Percentiles rank a stretch among this genome's conserved stretches.
Conservation (phyloP, 1,284 basidiomycete genomes). For the Omphalotus olearius region DNA sequence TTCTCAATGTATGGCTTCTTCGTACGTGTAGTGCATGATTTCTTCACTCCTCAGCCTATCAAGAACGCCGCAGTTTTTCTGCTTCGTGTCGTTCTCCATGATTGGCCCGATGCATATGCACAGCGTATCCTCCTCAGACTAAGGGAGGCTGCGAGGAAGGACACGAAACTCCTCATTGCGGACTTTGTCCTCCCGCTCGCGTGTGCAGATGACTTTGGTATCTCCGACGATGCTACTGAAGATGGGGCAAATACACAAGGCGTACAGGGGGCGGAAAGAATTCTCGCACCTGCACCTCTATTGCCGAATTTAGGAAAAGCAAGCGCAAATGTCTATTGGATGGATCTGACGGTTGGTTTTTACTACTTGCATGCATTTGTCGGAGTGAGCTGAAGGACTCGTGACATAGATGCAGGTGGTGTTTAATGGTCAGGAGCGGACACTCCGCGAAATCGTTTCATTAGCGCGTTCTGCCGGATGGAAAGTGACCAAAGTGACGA, state of each 20-base stretch:
- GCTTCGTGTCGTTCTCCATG: conserved; percentile 66
- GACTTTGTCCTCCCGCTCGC: conserved; percentile 68
- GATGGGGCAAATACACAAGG: conserved; percentile 23
- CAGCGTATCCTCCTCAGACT: conserved; percentile 45
- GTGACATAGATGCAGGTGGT: conserved; percentile 59
- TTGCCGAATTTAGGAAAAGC: conserved; percentile 69
- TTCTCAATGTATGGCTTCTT: neutral
- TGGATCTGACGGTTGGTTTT: conserved; percentile 59
- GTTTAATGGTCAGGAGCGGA: conserved; percentile 70
- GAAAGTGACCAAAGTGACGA: conserved; percentile 57
- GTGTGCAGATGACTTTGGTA: conserved; percentile 47
- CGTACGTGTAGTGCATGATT: conserved; percentile 53
- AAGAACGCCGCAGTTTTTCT: conserved; percentile 57
- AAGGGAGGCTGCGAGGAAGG: conserved; percentile 43
- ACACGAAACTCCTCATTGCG: conserved; percentile 60
- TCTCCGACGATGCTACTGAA: conserved; percentile 13
- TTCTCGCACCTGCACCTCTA: conserved; percentile 49
- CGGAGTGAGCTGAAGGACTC: conserved; percentile 10
- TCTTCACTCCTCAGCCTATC: conserved; percentile 61
- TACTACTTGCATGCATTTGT: neutral
- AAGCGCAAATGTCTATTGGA: conserved; percentile 66
- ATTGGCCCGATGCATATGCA: conserved; percentile 68
- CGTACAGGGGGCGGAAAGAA: conserved; percentile 41
- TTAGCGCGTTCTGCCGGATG: conserved; percentile 61
- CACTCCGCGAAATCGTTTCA: conserved; percentile 57